A percentile compares a stretch with the other conserved stretches of the same genome.
Evolutionary conservation across 306 rosid species (phyloP).

Genomic region (apple (Malus domestica)): ASM211411v1 NC_041793.1:6982001-6982500

Average conservation of each 20-base stretch:
- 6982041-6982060: neutral
- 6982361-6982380: too few relatives aligned
- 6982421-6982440: neutral
- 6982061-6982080: neutral
- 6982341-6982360: too few relatives aligned
- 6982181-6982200: neutral
- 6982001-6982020: slow-evolving; percentile 22
- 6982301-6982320: too few relatives aligned
- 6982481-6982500: slow-evolving; percentile 57
- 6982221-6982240: neutral
- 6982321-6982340: too few relatives aligned
- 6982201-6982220: neutral
- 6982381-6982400: neutral
- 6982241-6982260: neutral
- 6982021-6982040: neutral
- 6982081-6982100: neutral
- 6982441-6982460: slow-evolving; percentile 38
- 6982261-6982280: neutral
- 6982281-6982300: too few relatives aligned
- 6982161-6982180: neutral
- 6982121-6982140: neutral
- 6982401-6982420: neutral
- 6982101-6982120: neutral
- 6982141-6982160: neutral
- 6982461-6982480: slow-evolving; percentile 63